Conservation (phyloP, 2,329 filamentous ascomycete genomes). For the Ophiostoma angusticollis region DNA sequence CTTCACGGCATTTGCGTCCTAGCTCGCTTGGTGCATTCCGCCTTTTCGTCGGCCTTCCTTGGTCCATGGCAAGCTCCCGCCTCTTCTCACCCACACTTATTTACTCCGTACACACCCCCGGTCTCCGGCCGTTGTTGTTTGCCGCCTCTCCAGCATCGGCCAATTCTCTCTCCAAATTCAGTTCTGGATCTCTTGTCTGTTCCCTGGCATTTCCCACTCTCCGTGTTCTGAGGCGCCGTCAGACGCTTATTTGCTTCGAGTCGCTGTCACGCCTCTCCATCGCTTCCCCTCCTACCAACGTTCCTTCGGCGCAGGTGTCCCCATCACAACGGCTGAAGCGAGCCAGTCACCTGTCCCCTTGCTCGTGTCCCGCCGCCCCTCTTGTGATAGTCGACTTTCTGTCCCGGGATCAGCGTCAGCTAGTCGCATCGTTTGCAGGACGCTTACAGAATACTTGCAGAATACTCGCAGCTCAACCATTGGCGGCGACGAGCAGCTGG, state of each 20-base stretch:
- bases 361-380: neutral
- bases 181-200: too few relatives aligned
- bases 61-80: too few relatives aligned
- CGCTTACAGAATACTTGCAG: constrained; percentile 3
- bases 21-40: constrained; percentile 2
- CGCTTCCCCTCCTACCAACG: constrained; percentile 1
- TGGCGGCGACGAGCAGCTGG: too few relatives aligned
- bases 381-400: constrained; percentile 2
- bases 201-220: neutral
- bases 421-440: constrained; percentile 4
- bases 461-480: constrained; percentile 3
- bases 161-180: too few relatives aligned
- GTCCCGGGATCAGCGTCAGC: constrained; percentile 2
- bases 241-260: constrained; percentile 7
- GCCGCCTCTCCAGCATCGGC: too few relatives aligned
- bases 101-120: too few relatives aligned
- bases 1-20: constrained; percentile 3
- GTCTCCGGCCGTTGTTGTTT: too few relatives aligned
- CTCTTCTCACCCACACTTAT: too few relatives aligned
- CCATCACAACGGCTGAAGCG: constrained; percentile 1
- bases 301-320: constrained; percentile 8
- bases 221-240: constrained; percentile 2
- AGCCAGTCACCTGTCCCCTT: constrained; percentile 2
- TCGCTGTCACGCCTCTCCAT: neutral
- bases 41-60: neutral